Evolutionary conservation across 164 flowering plant species (phyloP), one percentile per base, ranked within the genome.

Genomic region (Tetracentron sinense): DNA sequence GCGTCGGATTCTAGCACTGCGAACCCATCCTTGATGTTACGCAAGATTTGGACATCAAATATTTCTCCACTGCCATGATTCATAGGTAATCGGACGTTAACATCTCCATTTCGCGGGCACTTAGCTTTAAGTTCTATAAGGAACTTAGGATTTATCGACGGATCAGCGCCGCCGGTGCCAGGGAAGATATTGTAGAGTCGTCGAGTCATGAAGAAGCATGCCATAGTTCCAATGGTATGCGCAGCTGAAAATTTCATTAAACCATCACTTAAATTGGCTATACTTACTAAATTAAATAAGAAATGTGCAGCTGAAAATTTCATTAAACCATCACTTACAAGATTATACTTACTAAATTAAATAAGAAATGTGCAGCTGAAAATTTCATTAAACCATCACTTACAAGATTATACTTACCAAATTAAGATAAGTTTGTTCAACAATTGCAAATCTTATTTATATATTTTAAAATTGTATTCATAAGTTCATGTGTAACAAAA

Each of bases 171-270:
- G 0, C 76, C 81, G 0, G 63, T 59, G 0, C 78, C 78, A 20
- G 63, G 29, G 63, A 84, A 90, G n/a, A n/a, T n/a, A 56, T 75
- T 61, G 85, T 90, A 90, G 11, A 87, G 85, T 54, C 97, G 54
- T 10, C 61, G 60, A n/a, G 71, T 76, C 85, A 87, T 72, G 83
- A 90, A 90, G 84, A 87, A 86, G 69, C 97, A 90, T 31, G 97
- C 94, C 2, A 94, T 83, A 26, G 92, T 87, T 49, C 97, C 97
- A 33, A 90, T 83, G 25, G 94, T 84, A 55, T 90, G 97, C 53
- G 94, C 97, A 59, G 80, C 97, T 90, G 85, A 54, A 67, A 72
- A 44, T 44, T 47, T 35, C 35, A 35, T 22, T 20, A 20, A 20
- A 20, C 53, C 6, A 20, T 21, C 12, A n/a, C 6, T 4, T 3